phyloP scores from a whole-genome alignment of 2,329 filamentous ascomycete species.

The Hortaea werneckii region DNA sequence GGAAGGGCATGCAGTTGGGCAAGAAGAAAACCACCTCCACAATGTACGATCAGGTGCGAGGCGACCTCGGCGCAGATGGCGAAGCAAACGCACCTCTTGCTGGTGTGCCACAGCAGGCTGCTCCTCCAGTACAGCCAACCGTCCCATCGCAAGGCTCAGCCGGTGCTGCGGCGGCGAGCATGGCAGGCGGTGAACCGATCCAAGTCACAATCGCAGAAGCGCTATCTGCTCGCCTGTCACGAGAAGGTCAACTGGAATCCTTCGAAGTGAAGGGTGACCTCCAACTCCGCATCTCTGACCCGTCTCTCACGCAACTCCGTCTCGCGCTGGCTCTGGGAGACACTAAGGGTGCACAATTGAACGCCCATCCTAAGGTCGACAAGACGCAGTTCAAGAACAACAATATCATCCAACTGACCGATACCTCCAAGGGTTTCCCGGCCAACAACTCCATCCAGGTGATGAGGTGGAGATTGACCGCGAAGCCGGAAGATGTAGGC shows the following conservation, averaged over 20 bases:
- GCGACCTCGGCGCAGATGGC: slow-evolving; percentile 77
- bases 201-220: slow-evolving; percentile 80
- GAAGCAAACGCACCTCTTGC: slow-evolving; percentile 66
- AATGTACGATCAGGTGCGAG: slow-evolving; percentile 92
- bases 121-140: slow-evolving; percentile 38
- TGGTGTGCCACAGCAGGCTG: slow-evolving; percentile 37
- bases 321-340: slow-evolving; percentile 67
- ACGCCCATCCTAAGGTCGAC: slow-evolving; percentile 94
- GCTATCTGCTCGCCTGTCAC: slow-evolving; percentile 80
- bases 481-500: slow-evolving; percentile 67
- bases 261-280: slow-evolving; percentile 87
- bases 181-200: slow-evolving; percentile 65
- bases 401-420: slow-evolving; percentile 82
- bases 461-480: slow-evolving; percentile 79
- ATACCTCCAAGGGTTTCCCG: slow-evolving; percentile 78
- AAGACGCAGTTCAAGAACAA: slow-evolving; percentile 72
- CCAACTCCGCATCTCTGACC: slow-evolving; percentile 79
- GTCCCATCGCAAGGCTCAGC: slow-evolving; percentile 44
- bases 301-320: slow-evolving; percentile 83
- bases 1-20: slow-evolving; percentile 97
- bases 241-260: slow-evolving; percentile 77
- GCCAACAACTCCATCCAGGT: slow-evolving; percentile 90
- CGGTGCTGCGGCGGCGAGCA: background rate
- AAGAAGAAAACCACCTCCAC: slow-evolving; percentile 98
- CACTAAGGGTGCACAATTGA: slow-evolving; percentile 79